Conservation (phyloP, 2,329 filamentous ascomycete species). For the Xylaria sp. region DNA sequence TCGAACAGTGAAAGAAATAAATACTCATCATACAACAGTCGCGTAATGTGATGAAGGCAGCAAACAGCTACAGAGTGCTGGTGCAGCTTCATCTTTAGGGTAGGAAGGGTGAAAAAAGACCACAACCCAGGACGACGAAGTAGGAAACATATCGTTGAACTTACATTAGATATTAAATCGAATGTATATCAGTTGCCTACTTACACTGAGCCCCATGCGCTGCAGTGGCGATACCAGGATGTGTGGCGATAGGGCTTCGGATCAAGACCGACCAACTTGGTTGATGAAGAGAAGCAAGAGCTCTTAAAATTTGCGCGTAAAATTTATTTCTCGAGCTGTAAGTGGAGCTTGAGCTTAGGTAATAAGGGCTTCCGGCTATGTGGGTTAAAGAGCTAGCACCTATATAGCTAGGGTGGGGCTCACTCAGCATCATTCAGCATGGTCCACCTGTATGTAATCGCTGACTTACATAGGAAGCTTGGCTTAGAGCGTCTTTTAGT, state of each 20-base stretch:
- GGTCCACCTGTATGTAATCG: slow-evolving; percentile 43
- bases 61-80: neutral
- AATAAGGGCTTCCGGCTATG: slow-evolving; percentile 2
- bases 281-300: neutral
- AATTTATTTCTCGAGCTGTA: slow-evolving; percentile 22
- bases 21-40: slow-evolving; percentile 43
- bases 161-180: slow-evolving; percentile 4
- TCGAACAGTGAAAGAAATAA: slow-evolving; percentile 48
- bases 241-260: neutral
- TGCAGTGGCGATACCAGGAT: neutral
- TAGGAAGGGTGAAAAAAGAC: neutral
- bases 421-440: slow-evolving; percentile 44
- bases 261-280: neutral
- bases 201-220: neutral
- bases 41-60: neutral
- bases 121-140: neutral
- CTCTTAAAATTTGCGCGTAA: slow-evolving; percentile 5
- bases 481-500: slow-evolving; percentile 22
- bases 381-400: neutral
- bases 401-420: slow-evolving; percentile 4
- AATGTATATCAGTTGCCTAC: neutral
- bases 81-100: neutral
- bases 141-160: neutral
- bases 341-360: neutral
- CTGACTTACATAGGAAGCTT: slow-evolving; percentile 16